Conservation (phyloP, 768 basidiomycete species). For the Thelephora aurantiotincta region DNA sequence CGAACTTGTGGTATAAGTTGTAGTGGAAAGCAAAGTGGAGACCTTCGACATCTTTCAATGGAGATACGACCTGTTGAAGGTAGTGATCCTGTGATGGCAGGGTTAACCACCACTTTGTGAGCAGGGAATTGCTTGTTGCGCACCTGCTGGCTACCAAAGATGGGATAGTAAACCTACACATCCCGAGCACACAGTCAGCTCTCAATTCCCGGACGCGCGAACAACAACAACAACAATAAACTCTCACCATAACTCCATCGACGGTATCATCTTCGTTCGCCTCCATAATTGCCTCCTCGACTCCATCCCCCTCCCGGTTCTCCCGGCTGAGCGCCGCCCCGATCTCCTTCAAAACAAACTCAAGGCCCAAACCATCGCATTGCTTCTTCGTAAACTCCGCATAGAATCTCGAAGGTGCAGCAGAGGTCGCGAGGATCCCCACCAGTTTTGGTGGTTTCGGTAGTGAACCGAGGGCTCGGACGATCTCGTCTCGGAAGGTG, state of each 20-base stretch:
- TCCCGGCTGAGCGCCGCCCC: slow-evolving; percentile 45
- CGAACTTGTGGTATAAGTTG: slow-evolving; percentile 90
- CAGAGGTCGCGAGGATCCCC: slow-evolving; percentile 81
- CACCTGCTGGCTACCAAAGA: slow-evolving; percentile 83
- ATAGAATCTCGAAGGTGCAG: slow-evolving; percentile 68
- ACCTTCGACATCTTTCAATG: slow-evolving; percentile 95
- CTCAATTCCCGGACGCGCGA: background rate
- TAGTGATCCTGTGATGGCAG: slow-evolving; percentile 66
- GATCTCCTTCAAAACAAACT: slow-evolving; percentile 65
- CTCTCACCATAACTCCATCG: slow-evolving; percentile 87
- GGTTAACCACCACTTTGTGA: slow-evolving; percentile 1
- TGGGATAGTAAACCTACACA: slow-evolving; percentile 84
- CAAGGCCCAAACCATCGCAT: slow-evolving; percentile 78
- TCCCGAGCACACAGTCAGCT: slow-evolving; percentile 1
- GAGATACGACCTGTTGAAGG: slow-evolving; percentile 92
- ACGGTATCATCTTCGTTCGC: slow-evolving; percentile 80
- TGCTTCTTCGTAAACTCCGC: slow-evolving; percentile 87
- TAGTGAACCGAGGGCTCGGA: slow-evolving; percentile 23
- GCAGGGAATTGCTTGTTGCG: slow-evolving; percentile 13
- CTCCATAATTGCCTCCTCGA: slow-evolving; percentile 91
- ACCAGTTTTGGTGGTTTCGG: slow-evolving; percentile 57
- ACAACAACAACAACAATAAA: background rate
- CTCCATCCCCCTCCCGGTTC: slow-evolving; percentile 69
- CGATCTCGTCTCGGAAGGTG: slow-evolving; percentile 59
- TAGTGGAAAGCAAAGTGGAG: slow-evolving; percentile 92